Evolutionary conservation across 225 moss, liverwort and hornwort species (phyloP), one percentile per base, ranked within the genome.

Genomic region (Marchantia paleacea): DNA sequence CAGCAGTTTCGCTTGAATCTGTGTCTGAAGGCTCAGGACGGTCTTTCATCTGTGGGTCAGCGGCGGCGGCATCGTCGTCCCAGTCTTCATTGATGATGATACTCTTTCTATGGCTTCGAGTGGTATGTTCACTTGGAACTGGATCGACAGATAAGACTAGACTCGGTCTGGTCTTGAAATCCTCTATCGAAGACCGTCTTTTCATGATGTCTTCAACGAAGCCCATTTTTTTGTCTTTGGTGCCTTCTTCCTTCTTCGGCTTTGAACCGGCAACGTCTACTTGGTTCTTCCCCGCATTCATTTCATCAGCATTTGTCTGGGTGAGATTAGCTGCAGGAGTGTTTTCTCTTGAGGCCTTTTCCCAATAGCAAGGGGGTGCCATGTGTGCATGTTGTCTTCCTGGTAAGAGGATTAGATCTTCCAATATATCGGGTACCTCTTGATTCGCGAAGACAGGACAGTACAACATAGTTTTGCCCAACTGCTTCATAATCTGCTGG

Each of bases 331-430:
- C 62, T 12, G 77, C 77, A 61, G 77, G 77, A 64, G 65, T 66
- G 50, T 50, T 78, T 25, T 78, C 78, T 29, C 64, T 78, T 65
- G 78, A 78, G 50, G 82, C 64, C 54, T 53, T 78, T 51, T 85
- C 85, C 87, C 87, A 88, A 52, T 76, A 47, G 79, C 82, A 82
- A 16, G 84, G 62, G 70, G 84, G 84, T 68, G 74, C 52, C 84
- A 87, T 77, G 3, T 87, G 80, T 39, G 80, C 80, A 76, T 90
- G 87, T 31, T 90, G 90, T 75, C 87, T 84, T 77, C 85, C 90
- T 49, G 84, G 71, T 68, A 89, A 74, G 5, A 87, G 85, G 24
- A 90, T 70, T 15, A 90, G 61, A 61, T 87, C 87, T 26, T 84
- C 90, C 49, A 87, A 55, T 22, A 90, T 72, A 47, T 88, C 90